These are phyloP conservation scores for Mesotaenium endlicherianum DNA, from an alignment of 139 green algal genomes.

Conservation along the genomic window DNA sequence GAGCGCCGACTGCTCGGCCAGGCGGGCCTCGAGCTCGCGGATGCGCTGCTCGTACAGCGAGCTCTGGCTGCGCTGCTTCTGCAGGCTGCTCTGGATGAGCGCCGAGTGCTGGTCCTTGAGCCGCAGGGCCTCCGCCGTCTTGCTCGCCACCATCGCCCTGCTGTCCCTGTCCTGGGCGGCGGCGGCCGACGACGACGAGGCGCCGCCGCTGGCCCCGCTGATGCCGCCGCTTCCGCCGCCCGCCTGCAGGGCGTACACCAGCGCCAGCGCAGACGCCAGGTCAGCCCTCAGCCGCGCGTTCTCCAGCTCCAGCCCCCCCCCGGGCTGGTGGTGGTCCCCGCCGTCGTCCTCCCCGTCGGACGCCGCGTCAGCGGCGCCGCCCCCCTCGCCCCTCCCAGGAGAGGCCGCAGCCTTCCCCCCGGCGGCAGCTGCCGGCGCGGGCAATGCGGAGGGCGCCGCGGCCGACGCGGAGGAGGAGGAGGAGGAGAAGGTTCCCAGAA, in stretches of 20 bases:
- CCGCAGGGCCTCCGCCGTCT: conserved; percentile 26
- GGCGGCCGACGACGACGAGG: background rate
- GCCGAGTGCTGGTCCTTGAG: conserved; percentile 20
- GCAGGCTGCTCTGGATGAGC: conserved; percentile 10
- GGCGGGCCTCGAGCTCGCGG: conserved; percentile 20
- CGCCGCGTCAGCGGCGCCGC: background rate
- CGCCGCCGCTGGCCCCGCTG: background rate
- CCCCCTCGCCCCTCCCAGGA: background rate
- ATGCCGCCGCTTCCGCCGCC: background rate
- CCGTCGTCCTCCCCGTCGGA: conserved; percentile 6
- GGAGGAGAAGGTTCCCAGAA: too few relatives aligned
- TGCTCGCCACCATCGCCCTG: too few relatives aligned
- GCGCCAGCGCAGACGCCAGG: conserved; percentile 28
- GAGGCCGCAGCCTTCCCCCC: background rate
- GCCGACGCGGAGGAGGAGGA: too few relatives aligned
- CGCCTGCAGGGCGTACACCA: conserved; percentile 14
- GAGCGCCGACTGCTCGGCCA: too few relatives aligned
- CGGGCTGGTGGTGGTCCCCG: background rate
- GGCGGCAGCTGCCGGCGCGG: background rate
- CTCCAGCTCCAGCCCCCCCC: conserved; percentile 40
- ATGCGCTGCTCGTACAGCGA: conserved; percentile 16
- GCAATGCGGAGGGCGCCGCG: too few relatives aligned
- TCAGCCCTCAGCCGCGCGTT: conserved; percentile 38
- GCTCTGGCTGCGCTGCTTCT: background rate
- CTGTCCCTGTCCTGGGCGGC: background rate